Evolutionary conservation across 2,329 filamentous ascomycete species (phyloP).

Genomic region (Paracoccidioides lutzii): DNA sequence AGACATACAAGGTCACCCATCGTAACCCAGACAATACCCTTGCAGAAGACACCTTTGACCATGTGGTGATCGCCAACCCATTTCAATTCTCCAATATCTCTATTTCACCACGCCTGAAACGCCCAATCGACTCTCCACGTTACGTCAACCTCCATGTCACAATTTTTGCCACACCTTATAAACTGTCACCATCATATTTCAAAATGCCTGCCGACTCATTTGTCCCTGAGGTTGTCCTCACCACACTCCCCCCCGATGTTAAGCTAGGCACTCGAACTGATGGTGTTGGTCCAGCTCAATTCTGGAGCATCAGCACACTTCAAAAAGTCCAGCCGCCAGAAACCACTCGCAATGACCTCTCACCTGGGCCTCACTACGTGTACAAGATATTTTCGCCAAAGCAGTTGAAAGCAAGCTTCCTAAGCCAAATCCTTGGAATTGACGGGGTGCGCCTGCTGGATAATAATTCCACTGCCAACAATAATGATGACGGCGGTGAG

Average conservation of each 20-base stretch:
- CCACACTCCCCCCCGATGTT: constrained; percentile 54
- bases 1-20: constrained; percentile 35
- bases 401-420: constrained; percentile 34
- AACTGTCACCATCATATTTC: constrained; percentile 63
- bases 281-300: constrained; percentile 59
- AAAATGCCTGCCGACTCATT: constrained; percentile 39
- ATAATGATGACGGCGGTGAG: constrained; percentile 9
- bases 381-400: constrained; percentile 56
- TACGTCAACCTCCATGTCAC: constrained; percentile 84
- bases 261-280: constrained; percentile 26
- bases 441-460: constrained; percentile 15
- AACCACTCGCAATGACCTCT: constrained; percentile 9
- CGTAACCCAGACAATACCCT: constrained; percentile 13
- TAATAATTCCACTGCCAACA: constrained; percentile 7
- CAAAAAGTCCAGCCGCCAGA: constrained; percentile 48
- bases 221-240: constrained; percentile 66
- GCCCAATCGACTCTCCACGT: constrained; percentile 60
- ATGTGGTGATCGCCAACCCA: constrained; percentile 70
- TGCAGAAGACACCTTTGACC: constrained; percentile 47
- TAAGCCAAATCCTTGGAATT: constrained; percentile 38
- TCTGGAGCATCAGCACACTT: constrained; percentile 76
- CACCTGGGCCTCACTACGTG: constrained; percentile 37
- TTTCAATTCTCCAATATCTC: constrained; percentile 65
- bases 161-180: constrained; percentile 65
- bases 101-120: constrained; percentile 31